Conservation (phyloP, 345 rosid genomes). For the Viola odorata region DNA sequence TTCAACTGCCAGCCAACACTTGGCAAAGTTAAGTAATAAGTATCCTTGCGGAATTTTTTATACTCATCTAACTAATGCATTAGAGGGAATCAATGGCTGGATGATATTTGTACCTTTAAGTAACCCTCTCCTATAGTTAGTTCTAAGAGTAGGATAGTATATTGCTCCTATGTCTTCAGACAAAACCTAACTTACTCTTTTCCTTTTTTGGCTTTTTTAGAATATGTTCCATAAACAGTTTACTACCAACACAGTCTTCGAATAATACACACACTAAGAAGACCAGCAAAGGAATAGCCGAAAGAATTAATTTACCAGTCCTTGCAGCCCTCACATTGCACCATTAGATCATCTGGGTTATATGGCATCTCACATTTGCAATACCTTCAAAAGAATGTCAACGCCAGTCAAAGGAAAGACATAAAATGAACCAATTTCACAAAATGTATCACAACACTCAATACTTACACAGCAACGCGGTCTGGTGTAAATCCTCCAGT, state of each 20-base stretch:
- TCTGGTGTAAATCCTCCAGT: constrained; percentile 82
- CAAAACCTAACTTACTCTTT: background rate
- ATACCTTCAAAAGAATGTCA: constrained; percentile 44
- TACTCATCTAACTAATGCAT: too few species aligned
- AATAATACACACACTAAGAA: background rate
- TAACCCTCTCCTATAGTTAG: too few species aligned
- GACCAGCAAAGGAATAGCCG: background rate
- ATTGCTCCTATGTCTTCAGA: too few species aligned
- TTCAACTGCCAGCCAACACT: too few species aligned
- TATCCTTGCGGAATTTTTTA: too few species aligned
- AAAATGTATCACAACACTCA: background rate
- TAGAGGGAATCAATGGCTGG: too few species aligned
- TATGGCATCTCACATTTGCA: constrained; percentile 96
- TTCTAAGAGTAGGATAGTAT: too few species aligned
- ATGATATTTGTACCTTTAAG: too few species aligned
- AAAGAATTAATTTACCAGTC: constrained; percentile 56
- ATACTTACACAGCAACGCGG: constrained; percentile 85
- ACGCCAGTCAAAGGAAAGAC: background rate
- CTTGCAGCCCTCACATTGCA: constrained; percentile 86
- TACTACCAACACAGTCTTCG: too few species aligned
- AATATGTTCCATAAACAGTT: background rate
- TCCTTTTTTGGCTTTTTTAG: background rate
- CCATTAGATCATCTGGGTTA: constrained; percentile 91
- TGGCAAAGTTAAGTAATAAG: too few species aligned
- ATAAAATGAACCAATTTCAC: background rate